phyloP scores from a whole-genome alignment of 768 basidiomycete genomes.

The Favolaschia claudopus region DNA sequence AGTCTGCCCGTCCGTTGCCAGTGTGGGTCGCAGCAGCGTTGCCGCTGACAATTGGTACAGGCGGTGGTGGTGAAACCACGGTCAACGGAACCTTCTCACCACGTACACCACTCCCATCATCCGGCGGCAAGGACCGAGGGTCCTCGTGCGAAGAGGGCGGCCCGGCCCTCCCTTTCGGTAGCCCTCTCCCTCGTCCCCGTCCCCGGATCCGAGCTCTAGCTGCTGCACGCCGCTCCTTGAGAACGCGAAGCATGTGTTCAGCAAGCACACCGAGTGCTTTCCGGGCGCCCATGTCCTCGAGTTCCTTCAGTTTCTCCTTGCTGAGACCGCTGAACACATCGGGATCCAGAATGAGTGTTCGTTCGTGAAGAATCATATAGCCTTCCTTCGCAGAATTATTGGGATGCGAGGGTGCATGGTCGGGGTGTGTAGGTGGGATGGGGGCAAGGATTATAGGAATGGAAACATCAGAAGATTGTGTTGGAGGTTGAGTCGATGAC shows the following conservation, averaged over 20 bases:
- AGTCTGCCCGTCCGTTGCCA: conserved; percentile 44
- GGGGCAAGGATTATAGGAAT: conserved; percentile 83
- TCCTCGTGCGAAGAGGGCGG: conserved; percentile 13
- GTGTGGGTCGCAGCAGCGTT: conserved; percentile 15
- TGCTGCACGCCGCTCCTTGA: conserved; percentile 71
- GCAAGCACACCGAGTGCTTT: conserved; percentile 85
- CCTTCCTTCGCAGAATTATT: conserved; percentile 61
- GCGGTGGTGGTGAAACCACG: conserved; percentile 33
- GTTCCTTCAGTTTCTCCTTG: conserved; percentile 71
- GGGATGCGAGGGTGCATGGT: conserved; percentile 52
- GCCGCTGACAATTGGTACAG: conserved; percentile 40
- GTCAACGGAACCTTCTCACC: conserved; percentile 2
- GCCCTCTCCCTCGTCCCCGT: conserved; percentile 48
- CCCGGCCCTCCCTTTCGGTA: conserved; percentile 36
- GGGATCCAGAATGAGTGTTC: conserved; percentile 85
- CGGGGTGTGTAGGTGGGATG: conserved; percentile 70
- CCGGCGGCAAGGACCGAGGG: background rate
- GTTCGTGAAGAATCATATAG: conserved; percentile 84
- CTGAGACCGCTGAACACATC: conserved; percentile 83
- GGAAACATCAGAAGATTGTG: conserved; percentile 56
- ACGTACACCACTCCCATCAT: background rate
- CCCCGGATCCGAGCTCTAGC: conserved; percentile 53
- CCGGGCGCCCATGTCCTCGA: conserved; percentile 83
- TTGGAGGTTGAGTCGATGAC: conserved; percentile 20
- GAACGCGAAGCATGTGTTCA: conserved; percentile 81